Evolutionary conservation across 129 eudicot genomes (phyloP), one percentile per base, ranked within the genome.

Genomic region (Ambrosia artemisiifolia): DNA sequence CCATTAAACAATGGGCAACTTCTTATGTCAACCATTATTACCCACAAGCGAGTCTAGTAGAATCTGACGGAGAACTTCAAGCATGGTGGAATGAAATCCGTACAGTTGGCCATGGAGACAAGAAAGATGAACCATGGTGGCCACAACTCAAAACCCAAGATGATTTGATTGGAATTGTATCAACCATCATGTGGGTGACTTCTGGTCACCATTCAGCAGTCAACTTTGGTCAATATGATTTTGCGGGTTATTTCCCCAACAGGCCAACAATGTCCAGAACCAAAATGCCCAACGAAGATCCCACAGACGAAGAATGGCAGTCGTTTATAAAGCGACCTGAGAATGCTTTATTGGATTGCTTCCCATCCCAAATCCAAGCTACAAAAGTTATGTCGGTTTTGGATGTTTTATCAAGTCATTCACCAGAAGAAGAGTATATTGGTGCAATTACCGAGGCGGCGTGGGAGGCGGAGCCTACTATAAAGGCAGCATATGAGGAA

Each of bases 41-140:
- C 76, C 72, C 82, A 32, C 62, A 67, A 44, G 72, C 65, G 7
- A 33, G 43, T 51, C 48, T 53, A 3, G 69, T 82, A 2, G 73
- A 77, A 61, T 59, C 75, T 17, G 82, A 82, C 7, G 34, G 13
- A 7, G 82, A 82, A 67, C 79, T 82, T 46, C 71, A 67, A 72
- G 80, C 77, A 54, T n/a, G n/a, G n/a, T n/a, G n/a, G n/a, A n/a
- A n/a, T n/a, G n/a, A n/a, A n/a, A n/a, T n/a, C n/a, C n/a, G 78
- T 9, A 82, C 75, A 8, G 80, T 74, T 36, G 90, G 86, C 24
- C 90, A 85, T 46, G 82, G 67, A 13, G 86, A 85, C 49, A 82
- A 82, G 73, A 85, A 85, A 60, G 80, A 85, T 35, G 81, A 80
- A 57, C 74, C 89, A 20, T 81, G 89, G 89, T 85, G 89, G 89